Conservation (phyloP, 306 rosid species). For the Lathyrus aphaca region DNA sequence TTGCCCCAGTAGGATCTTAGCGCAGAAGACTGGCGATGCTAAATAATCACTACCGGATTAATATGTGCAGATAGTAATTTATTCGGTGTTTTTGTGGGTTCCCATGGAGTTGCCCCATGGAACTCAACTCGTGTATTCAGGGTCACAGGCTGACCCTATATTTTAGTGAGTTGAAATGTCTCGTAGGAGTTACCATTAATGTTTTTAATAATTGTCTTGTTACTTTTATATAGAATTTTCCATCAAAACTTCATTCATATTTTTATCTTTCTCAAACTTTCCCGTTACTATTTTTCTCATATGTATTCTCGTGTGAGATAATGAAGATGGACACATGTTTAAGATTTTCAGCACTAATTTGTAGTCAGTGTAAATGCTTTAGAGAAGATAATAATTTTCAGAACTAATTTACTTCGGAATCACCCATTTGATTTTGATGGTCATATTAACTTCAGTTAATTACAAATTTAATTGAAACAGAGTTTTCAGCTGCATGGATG, state of each 20-base stretch:
- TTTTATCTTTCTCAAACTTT: background rate
- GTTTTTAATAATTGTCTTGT: conserved; percentile 19
- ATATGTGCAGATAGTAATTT: conserved; percentile 63
- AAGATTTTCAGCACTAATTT: background rate
- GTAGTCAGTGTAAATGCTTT: background rate
- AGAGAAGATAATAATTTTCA: background rate
- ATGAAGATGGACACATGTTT: background rate
- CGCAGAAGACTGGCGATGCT: conserved; percentile 14
- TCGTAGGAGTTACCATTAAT: conserved; percentile 35
- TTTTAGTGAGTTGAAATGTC: conserved; percentile 27
- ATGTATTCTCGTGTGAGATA: background rate
- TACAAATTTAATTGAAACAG: too few species aligned
- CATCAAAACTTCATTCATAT: background rate
- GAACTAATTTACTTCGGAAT: background rate
- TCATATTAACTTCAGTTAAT: too few species aligned
- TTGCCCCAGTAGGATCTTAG: conserved; percentile 69
- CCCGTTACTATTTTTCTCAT: background rate
- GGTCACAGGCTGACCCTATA: conserved; percentile 42
- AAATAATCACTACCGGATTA: conserved; percentile 32
- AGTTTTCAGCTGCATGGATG: too few species aligned
- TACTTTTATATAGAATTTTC: conserved; percentile 20
- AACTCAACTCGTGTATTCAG: conserved; percentile 36
- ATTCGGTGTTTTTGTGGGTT: conserved; percentile 38
- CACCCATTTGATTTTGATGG: too few species aligned
- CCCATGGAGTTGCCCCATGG: conserved; percentile 41